Conservation (phyloP, 2,329 filamentous ascomycete genomes). For the Colletotrichum cuscutae region DNA sequence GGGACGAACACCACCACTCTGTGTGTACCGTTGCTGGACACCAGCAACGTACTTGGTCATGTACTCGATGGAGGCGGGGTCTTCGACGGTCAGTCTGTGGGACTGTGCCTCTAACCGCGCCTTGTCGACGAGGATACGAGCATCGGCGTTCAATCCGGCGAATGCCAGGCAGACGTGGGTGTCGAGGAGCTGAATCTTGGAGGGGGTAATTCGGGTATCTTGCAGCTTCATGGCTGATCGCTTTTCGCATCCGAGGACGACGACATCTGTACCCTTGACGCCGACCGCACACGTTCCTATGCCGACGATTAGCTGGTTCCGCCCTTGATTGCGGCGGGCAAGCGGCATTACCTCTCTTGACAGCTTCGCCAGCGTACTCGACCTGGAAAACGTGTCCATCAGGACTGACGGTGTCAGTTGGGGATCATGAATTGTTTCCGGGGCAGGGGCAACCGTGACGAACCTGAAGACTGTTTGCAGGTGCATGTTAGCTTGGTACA, state of each 20-base stretch:
- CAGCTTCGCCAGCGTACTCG: constrained; percentile 98
- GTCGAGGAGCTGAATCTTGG: constrained; percentile 97
- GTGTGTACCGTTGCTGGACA: constrained; percentile 98
- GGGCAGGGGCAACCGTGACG: constrained; percentile 41
- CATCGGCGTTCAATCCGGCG: constrained; percentile 96
- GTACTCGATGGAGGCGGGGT: constrained; percentile 98
- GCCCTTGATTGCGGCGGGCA: constrained; percentile 26
- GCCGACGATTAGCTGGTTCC: constrained; percentile 39
- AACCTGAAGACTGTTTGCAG: constrained; percentile 82
- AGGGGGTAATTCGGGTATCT: constrained; percentile 98
- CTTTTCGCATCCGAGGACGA: constrained; percentile 98
- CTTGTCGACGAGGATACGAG: constrained; percentile 97
- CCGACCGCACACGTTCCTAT: constrained; percentile 96
- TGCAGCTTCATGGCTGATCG: constrained; percentile 99
- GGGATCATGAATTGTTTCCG: constrained; percentile 21
- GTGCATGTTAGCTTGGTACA: constrained; percentile 51
- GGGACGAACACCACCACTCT: constrained; percentile 97
- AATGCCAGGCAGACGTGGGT: constrained; percentile 97
- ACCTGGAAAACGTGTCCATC: constrained; percentile 99
- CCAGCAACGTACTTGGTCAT: constrained; percentile 99
- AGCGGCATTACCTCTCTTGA: constrained; percentile 83
- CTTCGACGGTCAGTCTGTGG: constrained; percentile 95
- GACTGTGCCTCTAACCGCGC: constrained; percentile 97
- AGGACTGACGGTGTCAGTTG: constrained; percentile 75
- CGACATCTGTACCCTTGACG: constrained; percentile 93